These are phyloP conservation scores for Cucurbita moschata DNA, from an alignment of 306 rosid species.

Conservation along the genomic window DNA sequence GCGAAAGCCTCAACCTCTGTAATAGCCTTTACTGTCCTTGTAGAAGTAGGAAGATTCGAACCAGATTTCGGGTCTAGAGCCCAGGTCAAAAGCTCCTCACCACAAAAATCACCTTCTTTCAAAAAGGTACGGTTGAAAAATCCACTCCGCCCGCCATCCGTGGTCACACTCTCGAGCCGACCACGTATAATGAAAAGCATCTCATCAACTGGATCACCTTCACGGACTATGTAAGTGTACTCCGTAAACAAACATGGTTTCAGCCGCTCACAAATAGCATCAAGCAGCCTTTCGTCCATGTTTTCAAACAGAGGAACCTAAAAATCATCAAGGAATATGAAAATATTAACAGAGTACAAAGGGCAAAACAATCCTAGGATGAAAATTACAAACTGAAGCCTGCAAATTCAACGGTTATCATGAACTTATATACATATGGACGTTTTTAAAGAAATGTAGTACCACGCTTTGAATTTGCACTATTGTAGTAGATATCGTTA, in stretches of 20 bases:
- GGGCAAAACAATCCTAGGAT: constrained; percentile 2
- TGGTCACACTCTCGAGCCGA: constrained; percentile 93
- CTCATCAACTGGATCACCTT: constrained; percentile 98
- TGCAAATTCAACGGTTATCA: neutral
- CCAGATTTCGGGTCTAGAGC: constrained; percentile 96
- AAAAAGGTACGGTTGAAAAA: constrained; percentile 78
- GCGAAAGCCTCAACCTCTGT: constrained; percentile 94
- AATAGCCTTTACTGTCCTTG: constrained; percentile 74
- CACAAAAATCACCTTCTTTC: constrained; percentile 87
- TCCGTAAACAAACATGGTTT: constrained; percentile 79
- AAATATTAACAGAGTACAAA: neutral
- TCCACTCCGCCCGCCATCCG: constrained; percentile 95
- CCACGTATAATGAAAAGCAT: constrained; percentile 97
- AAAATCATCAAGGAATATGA: constrained; percentile 10
- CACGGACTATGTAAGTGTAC: constrained; percentile 74
- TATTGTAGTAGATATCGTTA: neutral
- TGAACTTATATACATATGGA: neutral
- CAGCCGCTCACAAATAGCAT: constrained; percentile 94
- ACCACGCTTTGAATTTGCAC: neutral
- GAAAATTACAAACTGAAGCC: neutral
- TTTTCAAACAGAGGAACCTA: constrained; percentile 91
- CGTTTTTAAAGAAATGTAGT: neutral
- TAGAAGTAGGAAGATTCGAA: constrained; percentile 82
- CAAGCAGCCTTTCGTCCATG: constrained; percentile 95
- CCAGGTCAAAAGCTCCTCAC: constrained; percentile 98